These are phyloP conservation scores for Tolypocladium inflatum DNA, from an alignment of 2,329 filamentous ascomycete genomes.

Conservation along the genomic window DNA sequence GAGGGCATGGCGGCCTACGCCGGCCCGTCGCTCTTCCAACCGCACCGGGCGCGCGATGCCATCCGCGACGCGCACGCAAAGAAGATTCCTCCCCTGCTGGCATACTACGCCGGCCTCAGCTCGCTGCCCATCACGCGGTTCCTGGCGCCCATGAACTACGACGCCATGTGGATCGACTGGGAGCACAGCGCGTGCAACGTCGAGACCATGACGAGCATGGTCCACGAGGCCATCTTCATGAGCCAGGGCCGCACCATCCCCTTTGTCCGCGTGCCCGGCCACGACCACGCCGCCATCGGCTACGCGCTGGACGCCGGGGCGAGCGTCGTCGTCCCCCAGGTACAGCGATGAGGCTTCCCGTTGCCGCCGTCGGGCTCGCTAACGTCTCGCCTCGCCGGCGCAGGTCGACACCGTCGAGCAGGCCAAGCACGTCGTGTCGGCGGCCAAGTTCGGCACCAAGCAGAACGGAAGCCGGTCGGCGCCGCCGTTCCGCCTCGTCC, in stretches of 20 bases:
- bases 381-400: not conserved
- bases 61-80: conserved; percentile 35
- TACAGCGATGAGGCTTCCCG: not conserved
- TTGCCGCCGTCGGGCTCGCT: not conserved
- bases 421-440: conserved; percentile 30
- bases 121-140: conserved; percentile 28
- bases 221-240: conserved; percentile 36
- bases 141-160: conserved; percentile 31
- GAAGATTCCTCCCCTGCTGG: conserved; percentile 32
- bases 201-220: conserved; percentile 41
- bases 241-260: conserved; percentile 34
- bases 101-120: conserved; percentile 30
- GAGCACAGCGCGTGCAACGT: conserved; percentile 35
- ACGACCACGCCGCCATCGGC: conserved; percentile 36
- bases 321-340: conserved; percentile 34
- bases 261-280: conserved; percentile 33
- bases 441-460: conserved; percentile 32
- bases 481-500: conserved; percentile 31
- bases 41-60: conserved; percentile 32
- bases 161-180: conserved; percentile 37
- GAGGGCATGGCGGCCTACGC: conserved; percentile 31
- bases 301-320: conserved; percentile 39
- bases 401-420: conserved; percentile 35
- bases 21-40: conserved; percentile 35
- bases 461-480: conserved; percentile 32